Conservation (phyloP, 805 yeast species). For the Yamadazyma philogaea region DNA sequence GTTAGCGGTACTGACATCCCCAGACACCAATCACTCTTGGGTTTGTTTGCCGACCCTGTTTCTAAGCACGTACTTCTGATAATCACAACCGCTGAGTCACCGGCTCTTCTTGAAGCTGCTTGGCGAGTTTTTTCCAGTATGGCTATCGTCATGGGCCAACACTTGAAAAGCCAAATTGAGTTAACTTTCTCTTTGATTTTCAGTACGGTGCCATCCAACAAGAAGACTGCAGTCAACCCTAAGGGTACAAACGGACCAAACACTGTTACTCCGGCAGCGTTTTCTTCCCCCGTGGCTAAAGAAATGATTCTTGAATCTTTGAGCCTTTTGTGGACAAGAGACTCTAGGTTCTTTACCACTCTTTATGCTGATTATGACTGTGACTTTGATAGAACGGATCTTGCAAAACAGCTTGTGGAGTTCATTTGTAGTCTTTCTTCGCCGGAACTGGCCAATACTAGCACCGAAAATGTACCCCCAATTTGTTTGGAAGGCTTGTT, state of each 20-base stretch:
- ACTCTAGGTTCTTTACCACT: slow-evolving; percentile 72
- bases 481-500: slow-evolving; percentile 86
- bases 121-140: slow-evolving; percentile 73
- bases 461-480: slow-evolving; percentile 89
- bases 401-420: slow-evolving; percentile 64
- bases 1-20: slow-evolving; percentile 65
- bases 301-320: slow-evolving; percentile 83
- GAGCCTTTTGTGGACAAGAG: slow-evolving; percentile 76
- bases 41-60: slow-evolving; percentile 72
- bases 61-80: slow-evolving; percentile 81
- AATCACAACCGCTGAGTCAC: slow-evolving; percentile 70
- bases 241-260: background rate
- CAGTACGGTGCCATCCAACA: slow-evolving; percentile 31
- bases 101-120: slow-evolving; percentile 69
- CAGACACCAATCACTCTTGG: slow-evolving; percentile 60
- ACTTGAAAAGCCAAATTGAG: slow-evolving; percentile 79
- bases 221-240: slow-evolving; percentile 4
- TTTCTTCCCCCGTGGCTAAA: slow-evolving; percentile 30
- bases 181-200: slow-evolving; percentile 63
- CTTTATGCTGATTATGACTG: slow-evolving; percentile 86
- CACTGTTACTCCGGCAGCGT: slow-evolving; percentile 5
- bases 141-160: slow-evolving; percentile 59
- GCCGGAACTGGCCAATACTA: slow-evolving; percentile 76
- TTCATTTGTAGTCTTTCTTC: slow-evolving; percentile 73
- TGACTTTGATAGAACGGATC: slow-evolving; percentile 79